phyloP scores from a whole-genome alignment of 345 rosid species.

The Xanthoceras sorbifolium region DNA sequence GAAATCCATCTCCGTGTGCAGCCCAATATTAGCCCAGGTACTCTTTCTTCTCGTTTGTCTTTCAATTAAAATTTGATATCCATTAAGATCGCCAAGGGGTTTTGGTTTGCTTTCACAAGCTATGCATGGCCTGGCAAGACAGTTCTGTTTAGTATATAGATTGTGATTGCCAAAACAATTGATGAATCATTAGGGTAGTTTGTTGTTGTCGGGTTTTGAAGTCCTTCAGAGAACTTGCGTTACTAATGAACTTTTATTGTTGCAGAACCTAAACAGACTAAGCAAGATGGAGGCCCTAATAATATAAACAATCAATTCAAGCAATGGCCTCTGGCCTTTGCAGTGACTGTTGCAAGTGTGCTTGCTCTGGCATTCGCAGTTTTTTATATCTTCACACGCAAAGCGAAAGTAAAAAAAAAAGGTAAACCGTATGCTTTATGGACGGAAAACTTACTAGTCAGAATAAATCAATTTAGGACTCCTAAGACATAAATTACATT shows the following conservation, averaged over 20 bases:
- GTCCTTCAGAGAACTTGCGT: background rate
- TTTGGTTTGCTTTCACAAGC: conserved; percentile 20
- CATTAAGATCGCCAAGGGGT: no score
- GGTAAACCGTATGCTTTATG: conserved; percentile 18
- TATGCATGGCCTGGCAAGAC: background rate
- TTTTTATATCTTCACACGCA: conserved; percentile 13
- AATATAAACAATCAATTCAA: background rate
- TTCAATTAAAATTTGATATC: no score
- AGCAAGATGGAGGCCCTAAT: background rate
- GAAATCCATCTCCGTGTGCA: conserved; percentile 27
- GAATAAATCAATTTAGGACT: background rate
- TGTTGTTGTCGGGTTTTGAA: background rate
- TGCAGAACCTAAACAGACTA: background rate
- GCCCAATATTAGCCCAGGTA: conserved; percentile 25
- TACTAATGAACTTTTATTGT: background rate
- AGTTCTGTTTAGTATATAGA: background rate
- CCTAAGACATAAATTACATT: background rate
- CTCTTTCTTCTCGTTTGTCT: background rate
- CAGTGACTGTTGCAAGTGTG: conserved; percentile 6
- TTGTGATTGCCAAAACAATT: background rate
- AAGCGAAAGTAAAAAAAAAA: conserved; percentile 11
- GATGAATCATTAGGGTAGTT: background rate
- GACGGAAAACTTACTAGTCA: background rate
- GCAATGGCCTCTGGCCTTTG: conserved; percentile 17
- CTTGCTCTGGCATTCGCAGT: conserved; percentile 5